These are phyloP conservation scores for Teratosphaeriaceae sp. DNA, from an alignment of 2,329 filamentous ascomycete species.

Conservation along the genomic window DNA sequence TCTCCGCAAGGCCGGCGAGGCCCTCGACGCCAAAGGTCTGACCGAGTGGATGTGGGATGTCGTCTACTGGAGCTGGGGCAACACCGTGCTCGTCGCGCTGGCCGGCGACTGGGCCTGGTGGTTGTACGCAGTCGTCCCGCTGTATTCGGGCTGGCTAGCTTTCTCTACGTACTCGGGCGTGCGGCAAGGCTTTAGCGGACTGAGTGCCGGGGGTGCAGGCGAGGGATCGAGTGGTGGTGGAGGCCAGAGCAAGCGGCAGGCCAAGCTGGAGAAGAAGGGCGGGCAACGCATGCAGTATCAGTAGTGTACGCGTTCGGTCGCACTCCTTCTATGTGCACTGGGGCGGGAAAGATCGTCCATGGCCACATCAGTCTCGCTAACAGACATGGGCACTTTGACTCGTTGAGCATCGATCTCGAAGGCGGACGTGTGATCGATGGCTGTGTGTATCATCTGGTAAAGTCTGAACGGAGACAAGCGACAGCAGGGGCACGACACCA, in stretches of 20 bases:
- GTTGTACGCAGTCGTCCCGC: constrained; percentile 46
- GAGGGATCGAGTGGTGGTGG: constrained; percentile 15
- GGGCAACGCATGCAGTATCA: constrained; percentile 42
- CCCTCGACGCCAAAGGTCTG: constrained; percentile 77
- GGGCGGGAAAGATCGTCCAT: too few relatives aligned
- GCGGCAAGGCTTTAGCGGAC: constrained; percentile 34
- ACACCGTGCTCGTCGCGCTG: constrained; percentile 62
- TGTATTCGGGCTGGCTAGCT: constrained; percentile 39
- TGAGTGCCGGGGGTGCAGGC: constrained; percentile 31
- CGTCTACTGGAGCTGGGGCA: constrained; percentile 87
- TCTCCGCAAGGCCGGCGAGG: constrained; percentile 75
- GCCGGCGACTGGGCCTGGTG: constrained; percentile 78
- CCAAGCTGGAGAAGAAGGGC: constrained; percentile 47
- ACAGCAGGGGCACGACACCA: too few relatives aligned
- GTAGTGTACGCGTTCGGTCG: too few relatives aligned
- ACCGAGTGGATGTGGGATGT: constrained; percentile 99
- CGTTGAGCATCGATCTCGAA: too few relatives aligned
- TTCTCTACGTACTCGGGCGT: constrained; percentile 42
- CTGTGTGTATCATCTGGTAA: too few relatives aligned
- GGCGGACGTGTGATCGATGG: too few relatives aligned
- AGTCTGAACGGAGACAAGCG: too few relatives aligned
- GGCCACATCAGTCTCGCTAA: too few relatives aligned
- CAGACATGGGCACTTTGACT: too few relatives aligned
- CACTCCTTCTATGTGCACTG: too few relatives aligned
- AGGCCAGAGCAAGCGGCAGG: constrained; percentile 42